Conservation (phyloP, 805 yeast genomes). For the Candida jianshihensis region DNA sequence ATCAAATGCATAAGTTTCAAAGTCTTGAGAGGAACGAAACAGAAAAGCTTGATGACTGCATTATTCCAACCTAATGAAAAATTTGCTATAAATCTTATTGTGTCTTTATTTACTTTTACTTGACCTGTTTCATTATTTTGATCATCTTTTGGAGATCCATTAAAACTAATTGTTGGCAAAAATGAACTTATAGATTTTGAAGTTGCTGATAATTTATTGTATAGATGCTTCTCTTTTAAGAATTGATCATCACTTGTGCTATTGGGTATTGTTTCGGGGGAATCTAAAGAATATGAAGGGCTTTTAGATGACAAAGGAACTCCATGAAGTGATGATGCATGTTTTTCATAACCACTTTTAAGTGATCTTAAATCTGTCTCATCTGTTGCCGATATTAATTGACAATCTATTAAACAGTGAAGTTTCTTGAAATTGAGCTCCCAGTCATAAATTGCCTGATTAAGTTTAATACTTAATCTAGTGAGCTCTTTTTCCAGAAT, state of each 20-base stretch:
- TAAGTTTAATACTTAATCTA: constrained; percentile 6
- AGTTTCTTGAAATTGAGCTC: constrained; percentile 4
- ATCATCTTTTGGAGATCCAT: not conserved
- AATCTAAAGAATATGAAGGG: constrained; percentile 3
- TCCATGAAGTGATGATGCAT: constrained; percentile 4
- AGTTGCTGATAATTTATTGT: too few species aligned
- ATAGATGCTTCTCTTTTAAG: too few species aligned
- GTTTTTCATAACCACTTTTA: not conserved
- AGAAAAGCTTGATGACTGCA: too few species aligned
- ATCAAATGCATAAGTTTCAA: not conserved
- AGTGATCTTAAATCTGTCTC: not conserved
- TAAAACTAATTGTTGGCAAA: not conserved
- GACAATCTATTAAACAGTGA: too few species aligned
- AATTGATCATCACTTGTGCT: too few species aligned
- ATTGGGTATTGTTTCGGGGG: constrained; percentile 5
- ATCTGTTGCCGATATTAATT: too few species aligned
- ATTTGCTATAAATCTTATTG: too few species aligned
- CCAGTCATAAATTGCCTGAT: constrained; percentile 2
- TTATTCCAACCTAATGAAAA: too few species aligned
- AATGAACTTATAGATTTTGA: not conserved
- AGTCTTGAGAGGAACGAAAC: constrained; percentile 1
- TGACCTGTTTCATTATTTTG: too few species aligned
- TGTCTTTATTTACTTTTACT: too few species aligned
- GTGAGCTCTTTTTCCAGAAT: constrained; percentile 16
- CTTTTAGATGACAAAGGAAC: constrained; percentile 1